phyloP scores from a whole-genome alignment of 73 alveolate species.

The Symbiodinium pilosum region DNA sequence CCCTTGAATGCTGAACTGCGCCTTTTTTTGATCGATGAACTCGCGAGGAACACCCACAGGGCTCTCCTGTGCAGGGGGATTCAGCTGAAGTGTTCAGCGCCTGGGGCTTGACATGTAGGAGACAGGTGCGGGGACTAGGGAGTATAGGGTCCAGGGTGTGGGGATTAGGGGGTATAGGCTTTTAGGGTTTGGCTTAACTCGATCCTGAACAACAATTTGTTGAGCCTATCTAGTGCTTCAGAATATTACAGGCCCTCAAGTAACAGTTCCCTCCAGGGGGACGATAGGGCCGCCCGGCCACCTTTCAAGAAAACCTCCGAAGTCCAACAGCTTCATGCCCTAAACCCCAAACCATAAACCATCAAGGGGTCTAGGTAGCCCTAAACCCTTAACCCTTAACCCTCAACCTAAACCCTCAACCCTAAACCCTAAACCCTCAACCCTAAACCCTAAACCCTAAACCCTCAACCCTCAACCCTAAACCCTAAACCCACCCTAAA shows the following conservation, averaged over 20 bases:
- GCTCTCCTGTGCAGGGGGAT: slow-evolving; percentile 24
- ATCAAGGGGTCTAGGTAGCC: neutral
- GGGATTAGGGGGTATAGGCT: neutral
- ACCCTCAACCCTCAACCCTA: neutral
- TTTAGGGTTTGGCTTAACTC: no score
- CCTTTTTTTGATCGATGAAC: slow-evolving; percentile 93
- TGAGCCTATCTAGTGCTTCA: no score
- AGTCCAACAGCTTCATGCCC: neutral
- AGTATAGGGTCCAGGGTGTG: neutral
- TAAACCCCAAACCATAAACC: neutral
- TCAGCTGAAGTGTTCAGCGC: neutral
- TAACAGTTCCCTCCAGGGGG: no score
- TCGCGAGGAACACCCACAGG: slow-evolving; percentile 92
- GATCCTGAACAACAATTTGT: no score
- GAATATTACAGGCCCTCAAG: no score
- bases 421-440: neutral
- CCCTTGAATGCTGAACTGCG: no score
- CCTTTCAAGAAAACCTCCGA: no score
- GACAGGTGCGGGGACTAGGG: neutral
- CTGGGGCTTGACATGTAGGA: neutral
- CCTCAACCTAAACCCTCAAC: neutral
- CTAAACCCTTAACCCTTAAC: neutral
- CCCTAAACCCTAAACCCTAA: neutral
- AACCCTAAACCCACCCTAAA: no score
- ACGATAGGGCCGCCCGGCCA: no score